Base-by-base conservation (phyloP, 768 basidiomycete genomes). In the Suillus bovinus region DNA sequence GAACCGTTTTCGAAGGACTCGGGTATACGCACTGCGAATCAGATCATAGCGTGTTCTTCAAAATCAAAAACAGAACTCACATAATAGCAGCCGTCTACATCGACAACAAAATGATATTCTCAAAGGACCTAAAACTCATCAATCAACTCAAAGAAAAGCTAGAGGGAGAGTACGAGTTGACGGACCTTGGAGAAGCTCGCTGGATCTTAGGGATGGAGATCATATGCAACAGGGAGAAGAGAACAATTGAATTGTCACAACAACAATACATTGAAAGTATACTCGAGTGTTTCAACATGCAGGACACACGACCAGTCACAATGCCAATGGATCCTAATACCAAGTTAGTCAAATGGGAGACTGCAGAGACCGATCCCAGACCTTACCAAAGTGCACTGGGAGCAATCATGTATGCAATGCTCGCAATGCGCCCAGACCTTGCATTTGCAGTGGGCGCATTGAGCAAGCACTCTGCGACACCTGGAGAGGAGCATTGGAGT, bases 151-250 rank as follows among this genome's bases (percentile, higher is more conserved):
- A 65, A 14, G 27, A 14, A 3, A n/a, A 60, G 17, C 5, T 60
- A 14, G 4, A n/a, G 3, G n/a, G 4, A 1, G 29, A 60, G 7
- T 60, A 52, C 22, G 29, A 60, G 7, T 17, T 60, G 7, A 60
- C 50, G 13, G 34, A 60, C 36, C 50, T 52, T 1, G 49, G 60
- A 36, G 31, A 52, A n/a, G n/a, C n/a, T n/a, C n/a, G n/a, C n/a
- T n/a, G n/a, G n/a, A n/a, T n/a, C n/a, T n/a, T n/a, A n/a, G 72
- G 78, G 3, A 66, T 79, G 41, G 60, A 72, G 44, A 66, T 79
- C 55, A 63, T 56, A 5, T 42, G 72, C 5, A 66, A 79, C 57
- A 59, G 50, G 7, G 49, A 52, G 5, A 59, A 60, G 3, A 62
- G 63, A 3, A 74, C 71, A 6, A 59, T 59, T 1, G 3, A 24